Percentiles rank a stretch among this genome's conserved stretches.
Evolutionary conservation across 1,139 yeast species (phyloP).

Genomic region (Blastobotrys persicus): DNA sequence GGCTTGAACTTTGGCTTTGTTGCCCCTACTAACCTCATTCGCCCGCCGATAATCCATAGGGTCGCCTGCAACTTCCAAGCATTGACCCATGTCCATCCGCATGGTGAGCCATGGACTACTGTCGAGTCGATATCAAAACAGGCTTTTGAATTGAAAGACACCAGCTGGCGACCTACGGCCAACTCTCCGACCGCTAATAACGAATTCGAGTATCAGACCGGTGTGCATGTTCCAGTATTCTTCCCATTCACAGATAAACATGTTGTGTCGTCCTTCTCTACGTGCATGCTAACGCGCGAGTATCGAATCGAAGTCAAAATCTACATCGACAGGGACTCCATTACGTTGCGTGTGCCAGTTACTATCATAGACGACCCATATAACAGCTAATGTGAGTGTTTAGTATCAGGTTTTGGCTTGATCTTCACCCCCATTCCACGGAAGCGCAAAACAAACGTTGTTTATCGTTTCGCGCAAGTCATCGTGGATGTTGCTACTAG

Average conservation of each 20-base stretch:
- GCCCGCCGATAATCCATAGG: neutral
- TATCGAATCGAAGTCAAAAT: constrained; percentile 2
- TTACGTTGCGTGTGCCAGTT: neutral
- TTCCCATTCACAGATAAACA: neutral
- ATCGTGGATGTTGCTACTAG: too few relatives aligned
- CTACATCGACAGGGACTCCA: neutral
- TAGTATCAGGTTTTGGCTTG: neutral
- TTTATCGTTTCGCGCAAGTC: too few relatives aligned
- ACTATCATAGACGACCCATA: constrained; percentile 1
- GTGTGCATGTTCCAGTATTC: neutral
- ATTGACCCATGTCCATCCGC: neutral
- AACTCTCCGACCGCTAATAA: neutral
- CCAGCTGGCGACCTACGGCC: neutral
- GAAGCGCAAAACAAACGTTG: too few relatives aligned
- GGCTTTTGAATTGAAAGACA: constrained; percentile 1
- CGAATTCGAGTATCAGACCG: neutral
- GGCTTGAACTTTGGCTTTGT: neutral
- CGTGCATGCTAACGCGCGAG: neutral
- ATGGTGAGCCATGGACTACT: neutral
- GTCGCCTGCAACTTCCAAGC: neutral
- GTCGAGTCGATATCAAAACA: neutral
- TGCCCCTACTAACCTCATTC: neutral
- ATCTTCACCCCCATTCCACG: too few relatives aligned
- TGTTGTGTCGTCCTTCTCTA: neutral
- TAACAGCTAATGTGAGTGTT: neutral